A percentile compares a stretch with the other conserved stretches of the same genome.
phyloP scores from a whole-genome alignment of 1,284 basidiomycete species.

The Fomitiporia mediterranea region DNA sequence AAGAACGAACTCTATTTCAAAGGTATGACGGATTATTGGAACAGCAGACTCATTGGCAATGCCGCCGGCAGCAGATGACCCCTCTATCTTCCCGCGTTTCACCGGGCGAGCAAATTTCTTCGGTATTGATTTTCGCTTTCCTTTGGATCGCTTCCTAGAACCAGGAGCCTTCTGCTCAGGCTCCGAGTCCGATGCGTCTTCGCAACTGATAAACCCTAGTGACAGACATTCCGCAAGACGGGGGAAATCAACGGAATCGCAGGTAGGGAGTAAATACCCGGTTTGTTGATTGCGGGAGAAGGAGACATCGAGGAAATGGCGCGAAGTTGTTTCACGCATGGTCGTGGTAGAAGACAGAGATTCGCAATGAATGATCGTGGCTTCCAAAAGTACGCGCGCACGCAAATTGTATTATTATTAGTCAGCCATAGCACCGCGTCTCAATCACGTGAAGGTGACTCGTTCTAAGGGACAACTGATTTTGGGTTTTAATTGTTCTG shows the following conservation, averaged over 20 bases:
- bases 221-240: constrained; percentile 13
- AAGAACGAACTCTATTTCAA: constrained; percentile 14
- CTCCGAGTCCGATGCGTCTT: constrained; percentile 4
- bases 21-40: constrained; percentile 11
- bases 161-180: not conserved
- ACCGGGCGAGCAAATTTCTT: not conserved
- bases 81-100: constrained; percentile 11
- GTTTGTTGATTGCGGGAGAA: not conserved
- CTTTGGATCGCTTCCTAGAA: constrained; percentile 8
- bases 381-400: no score
- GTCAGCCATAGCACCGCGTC: no score
- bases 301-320: constrained; percentile 4
- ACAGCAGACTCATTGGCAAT: constrained; percentile 6
- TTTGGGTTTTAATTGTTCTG: no score
- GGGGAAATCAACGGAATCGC: constrained; percentile 2
- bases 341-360: no score
- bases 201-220: not conserved
- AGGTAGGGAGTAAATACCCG: not conserved
- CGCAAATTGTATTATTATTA: no score
- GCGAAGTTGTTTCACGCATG: constrained; percentile 10
- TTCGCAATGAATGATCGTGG: no score
- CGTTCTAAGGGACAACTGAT: no score
- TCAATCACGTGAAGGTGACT: no score
- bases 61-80: not conserved
- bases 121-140: not conserved